Evolutionary conservation across 2,329 filamentous ascomycete genomes (phyloP).

Genomic region (Xylariaceae sp.): DNA sequence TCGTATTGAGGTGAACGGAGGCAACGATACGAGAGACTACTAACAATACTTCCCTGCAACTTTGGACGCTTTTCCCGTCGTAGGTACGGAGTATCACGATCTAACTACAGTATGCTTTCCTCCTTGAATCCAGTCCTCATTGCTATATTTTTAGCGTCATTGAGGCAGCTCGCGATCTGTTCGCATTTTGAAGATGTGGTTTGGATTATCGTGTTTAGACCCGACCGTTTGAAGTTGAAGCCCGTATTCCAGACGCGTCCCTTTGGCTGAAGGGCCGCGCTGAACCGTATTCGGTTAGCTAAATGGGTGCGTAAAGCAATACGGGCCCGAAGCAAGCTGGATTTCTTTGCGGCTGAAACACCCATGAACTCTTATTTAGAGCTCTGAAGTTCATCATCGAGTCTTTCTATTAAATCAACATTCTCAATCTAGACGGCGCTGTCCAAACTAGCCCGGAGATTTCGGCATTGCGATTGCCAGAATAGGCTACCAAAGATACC

Average conservation of each 20-base stretch:
- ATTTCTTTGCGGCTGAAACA: constrained; percentile 7
- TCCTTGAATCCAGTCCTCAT: constrained; percentile 5
- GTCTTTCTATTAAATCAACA: too few species aligned
- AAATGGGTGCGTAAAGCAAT: neutral
- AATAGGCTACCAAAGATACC: constrained; percentile 3
- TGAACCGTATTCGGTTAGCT: constrained; percentile 22
- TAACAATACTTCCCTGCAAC: constrained; percentile 18
- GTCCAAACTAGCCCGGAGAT: constrained; percentile 2
- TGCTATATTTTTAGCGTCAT: neutral
- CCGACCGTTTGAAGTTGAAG: constrained; percentile 11
- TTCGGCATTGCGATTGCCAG: constrained; percentile 12
- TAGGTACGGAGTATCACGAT: constrained; percentile 9
- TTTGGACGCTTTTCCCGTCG: constrained; percentile 15
- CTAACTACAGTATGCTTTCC: constrained; percentile 14
- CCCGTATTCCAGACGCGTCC: constrained; percentile 22
- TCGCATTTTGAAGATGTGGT: constrained; percentile 8
- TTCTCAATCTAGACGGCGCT: too few species aligned
- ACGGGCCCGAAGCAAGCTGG: constrained; percentile 2
- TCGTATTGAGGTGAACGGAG: constrained; percentile 25
- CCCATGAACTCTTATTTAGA: neutral
- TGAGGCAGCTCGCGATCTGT: constrained; percentile 7
- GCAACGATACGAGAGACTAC: constrained; percentile 25
- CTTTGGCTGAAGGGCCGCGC: constrained; percentile 16
- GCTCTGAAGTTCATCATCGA: neutral
- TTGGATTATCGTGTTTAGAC: constrained; percentile 23